Conservation (phyloP, 1,139 yeast species). For the Scheffersomyces lignicola region DNA sequence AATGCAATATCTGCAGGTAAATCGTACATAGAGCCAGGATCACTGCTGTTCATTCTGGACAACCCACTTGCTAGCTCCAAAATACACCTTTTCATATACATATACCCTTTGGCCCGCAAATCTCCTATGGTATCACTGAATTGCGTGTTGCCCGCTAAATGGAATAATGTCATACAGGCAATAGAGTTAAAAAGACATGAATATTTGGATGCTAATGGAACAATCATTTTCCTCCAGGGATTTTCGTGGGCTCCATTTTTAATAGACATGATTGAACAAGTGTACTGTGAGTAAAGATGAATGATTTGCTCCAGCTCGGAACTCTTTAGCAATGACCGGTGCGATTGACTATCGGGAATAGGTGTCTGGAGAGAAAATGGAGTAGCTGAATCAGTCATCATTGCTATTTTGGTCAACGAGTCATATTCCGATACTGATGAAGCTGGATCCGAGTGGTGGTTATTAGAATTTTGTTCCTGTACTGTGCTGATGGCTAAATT, state of each 20-base stretch:
- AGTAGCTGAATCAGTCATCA: constrained; percentile 3
- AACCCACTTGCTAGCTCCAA: constrained; percentile 59
- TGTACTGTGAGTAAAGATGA: constrained; percentile 41
- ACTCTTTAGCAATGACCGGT: constrained; percentile 5
- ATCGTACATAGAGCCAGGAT: constrained; percentile 21
- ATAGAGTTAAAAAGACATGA: constrained; percentile 61
- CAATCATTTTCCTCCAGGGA: constrained; percentile 62
- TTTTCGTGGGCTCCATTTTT: constrained; percentile 64
- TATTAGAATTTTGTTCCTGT: no score
- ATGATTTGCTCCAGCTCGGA: constrained; percentile 37
- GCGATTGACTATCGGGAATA: constrained; percentile 1
- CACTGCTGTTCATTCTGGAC: constrained; percentile 25
- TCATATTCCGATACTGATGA: not conserved
- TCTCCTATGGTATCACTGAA: constrained; percentile 36
- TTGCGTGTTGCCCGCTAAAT: constrained; percentile 45
- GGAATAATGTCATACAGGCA: constrained; percentile 67
- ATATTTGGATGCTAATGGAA: constrained; percentile 55
- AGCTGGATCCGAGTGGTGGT: not conserved
- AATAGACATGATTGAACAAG: constrained; percentile 63
- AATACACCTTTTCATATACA: constrained; percentile 61
- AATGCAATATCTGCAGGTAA: constrained; percentile 67
- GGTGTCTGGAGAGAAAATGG: constrained; percentile 1
- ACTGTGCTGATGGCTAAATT: no score
- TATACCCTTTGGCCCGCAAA: constrained; percentile 50
- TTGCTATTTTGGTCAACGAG: constrained; percentile 1